These are phyloP conservation scores for Phytophthora ohioensis DNA, from an alignment of 352 stramenopile species.

Conservation along the genomic window DNA sequence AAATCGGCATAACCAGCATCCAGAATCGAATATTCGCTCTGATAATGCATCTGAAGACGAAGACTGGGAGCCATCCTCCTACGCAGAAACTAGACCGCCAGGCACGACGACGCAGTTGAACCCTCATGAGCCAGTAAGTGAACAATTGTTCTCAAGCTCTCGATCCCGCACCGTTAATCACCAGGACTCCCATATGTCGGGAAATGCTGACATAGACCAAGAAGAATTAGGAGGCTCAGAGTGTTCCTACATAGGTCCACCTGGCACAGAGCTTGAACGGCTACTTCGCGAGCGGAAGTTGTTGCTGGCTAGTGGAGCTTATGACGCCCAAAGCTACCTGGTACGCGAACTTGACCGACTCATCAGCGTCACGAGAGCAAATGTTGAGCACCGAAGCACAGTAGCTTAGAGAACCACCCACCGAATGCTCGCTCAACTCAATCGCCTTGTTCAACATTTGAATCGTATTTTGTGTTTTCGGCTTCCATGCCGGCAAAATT, in stretches of 20 bases:
- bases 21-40: conserved; percentile 16
- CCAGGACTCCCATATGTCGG: background rate
- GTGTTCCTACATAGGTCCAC: conserved; percentile 1
- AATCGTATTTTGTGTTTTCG: conserved; percentile 11
- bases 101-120: background rate
- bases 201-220: background rate
- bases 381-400: conserved; percentile 27
- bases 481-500: conserved; percentile 4
- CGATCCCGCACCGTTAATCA: conserved; percentile 1
- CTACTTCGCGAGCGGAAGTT: conserved; percentile 64
- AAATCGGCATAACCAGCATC: conserved; percentile 2
- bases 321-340: conserved; percentile 69
- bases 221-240: background rate
- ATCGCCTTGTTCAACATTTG: conserved; percentile 22
- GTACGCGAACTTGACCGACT: conserved; percentile 73
- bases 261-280: conserved; percentile 48
- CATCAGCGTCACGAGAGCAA: conserved; percentile 46
- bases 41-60: conserved; percentile 20
- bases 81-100: conserved; percentile 15
- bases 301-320: conserved; percentile 66
- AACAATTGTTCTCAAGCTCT: conserved; percentile 8
- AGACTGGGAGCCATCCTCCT: conserved; percentile 19
- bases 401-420: conserved; percentile 6
- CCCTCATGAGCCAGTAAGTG: background rate
- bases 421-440: conserved; percentile 1